Percentiles rank a stretch among this genome's conserved stretches.
Evolutionary conservation across 805 yeast genomes (phyloP).

Genomic region (Isabelozyma rhagii): DNA sequence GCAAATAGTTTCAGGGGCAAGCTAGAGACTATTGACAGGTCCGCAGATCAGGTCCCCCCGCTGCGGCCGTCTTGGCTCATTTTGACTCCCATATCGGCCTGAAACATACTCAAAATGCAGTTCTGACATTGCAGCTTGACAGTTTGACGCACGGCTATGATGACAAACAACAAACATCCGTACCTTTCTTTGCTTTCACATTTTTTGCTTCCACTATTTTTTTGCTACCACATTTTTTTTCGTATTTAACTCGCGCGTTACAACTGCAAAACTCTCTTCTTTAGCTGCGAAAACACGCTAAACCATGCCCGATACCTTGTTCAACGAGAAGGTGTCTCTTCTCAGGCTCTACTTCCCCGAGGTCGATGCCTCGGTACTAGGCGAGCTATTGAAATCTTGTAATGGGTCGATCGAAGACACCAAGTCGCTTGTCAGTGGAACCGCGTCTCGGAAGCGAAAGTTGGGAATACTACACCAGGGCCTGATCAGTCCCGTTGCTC

Average conservation of each 20-base stretch:
- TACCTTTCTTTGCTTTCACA: not conserved
- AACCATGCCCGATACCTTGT: not conserved
- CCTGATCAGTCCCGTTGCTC: not conserved
- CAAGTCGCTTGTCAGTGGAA: slow-evolving; percentile 36
- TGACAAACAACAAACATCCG: not conserved
- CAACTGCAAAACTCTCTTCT: not conserved
- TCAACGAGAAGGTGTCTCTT: slow-evolving; percentile 26
- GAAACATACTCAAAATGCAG: too few species aligned
- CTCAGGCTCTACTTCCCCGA: slow-evolving; percentile 40
- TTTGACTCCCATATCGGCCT: too few species aligned
- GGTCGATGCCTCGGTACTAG: slow-evolving; percentile 36
- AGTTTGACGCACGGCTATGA: too few species aligned
- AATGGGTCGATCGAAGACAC: slow-evolving; percentile 49
- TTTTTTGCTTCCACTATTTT: not conserved
- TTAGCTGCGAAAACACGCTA: not conserved
- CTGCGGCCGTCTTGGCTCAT: too few species aligned
- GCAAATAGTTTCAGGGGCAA: too few species aligned
- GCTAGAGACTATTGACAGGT: too few species aligned
- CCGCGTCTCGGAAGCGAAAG: slow-evolving; percentile 3
- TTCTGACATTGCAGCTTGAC: too few species aligned
- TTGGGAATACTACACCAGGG: slow-evolving; percentile 10
- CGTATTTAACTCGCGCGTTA: not conserved
- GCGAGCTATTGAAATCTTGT: slow-evolving; percentile 53
- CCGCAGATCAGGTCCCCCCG: too few species aligned
- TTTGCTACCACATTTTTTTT: not conserved